Evolutionary conservation across 805 yeast species (phyloP), one percentile per base, ranked within the genome.

Genomic region (Naumovozyma castellii): DNA sequence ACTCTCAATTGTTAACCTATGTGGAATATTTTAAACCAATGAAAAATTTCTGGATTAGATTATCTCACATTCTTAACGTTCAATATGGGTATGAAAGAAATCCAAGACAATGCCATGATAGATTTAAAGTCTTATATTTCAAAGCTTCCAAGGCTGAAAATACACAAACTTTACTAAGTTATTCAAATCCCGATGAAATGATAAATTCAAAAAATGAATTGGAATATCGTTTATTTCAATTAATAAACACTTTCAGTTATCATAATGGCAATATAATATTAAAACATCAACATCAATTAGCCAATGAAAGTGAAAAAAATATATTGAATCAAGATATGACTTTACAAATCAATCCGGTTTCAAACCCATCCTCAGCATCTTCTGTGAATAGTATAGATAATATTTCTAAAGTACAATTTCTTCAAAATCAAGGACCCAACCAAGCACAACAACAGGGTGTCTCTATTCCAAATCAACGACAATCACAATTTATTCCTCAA

Each of bases 61-160:
- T 54, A n/a, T 51, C 56, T 13, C 39, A 43, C 15, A 44, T 48
- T n/a, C 35, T 56, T 18, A 33, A 32, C 9, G 45, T 48, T 18
- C 45, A 41, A 32, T 43, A 48, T 34, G 43, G 44, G 9, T 45
- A 40, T 34, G 46, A 44, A 14, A 45, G 59, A 39, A 56, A 56
- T 42, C 43, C 53, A n/a, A 47, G 60, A 33, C 60, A 56, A 37
- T 54, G 59, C 35, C 56, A 55, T 35, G 60, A 56, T 43, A 41
- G 60, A 28, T 56, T 54, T 40, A 56, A 54, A 39, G 50, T 56
- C 5, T 37, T 56, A 10, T 51, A 48, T 42, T 36, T 46, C 5
- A 53, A 49, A 41, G 52, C 51, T 4, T 36, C 32, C 14, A 49
- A 44, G 25, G 15, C 42, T 14, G 30, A 35, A 29, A 29, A 35